Base-by-base conservation (phyloP, 768 basidiomycete species). In the Termitomyces sp. region DNA sequence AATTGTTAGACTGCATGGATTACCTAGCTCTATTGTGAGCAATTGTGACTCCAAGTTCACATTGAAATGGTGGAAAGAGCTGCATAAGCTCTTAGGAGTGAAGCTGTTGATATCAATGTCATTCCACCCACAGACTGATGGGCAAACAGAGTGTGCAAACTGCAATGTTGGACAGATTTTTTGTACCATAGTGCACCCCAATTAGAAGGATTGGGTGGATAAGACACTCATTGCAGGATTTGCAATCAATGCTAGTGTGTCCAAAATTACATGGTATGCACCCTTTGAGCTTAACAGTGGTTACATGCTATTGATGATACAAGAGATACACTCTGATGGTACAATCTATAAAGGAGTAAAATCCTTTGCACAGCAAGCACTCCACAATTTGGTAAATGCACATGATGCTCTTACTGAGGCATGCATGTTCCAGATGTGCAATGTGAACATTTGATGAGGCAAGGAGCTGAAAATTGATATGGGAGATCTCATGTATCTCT, bases 141-240 rank as follows among this genome's bases (percentile, higher is more conserved):
- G 39, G 4, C 10, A 40, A 40, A 40, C 39, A 14, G 39, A 40
- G 39, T 10, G 10, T 20, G 39, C 39, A 3, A 40, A 40, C n/a
- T 10, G 10, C 13, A 40, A 4, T 40, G n/a, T 40, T 3, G 39
- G 3, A 10, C 39, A 40, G n/a, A 40, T 40, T 12, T 40, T 40
- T 14, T 3, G 39, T 3, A 20, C 39, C 12, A 4, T 40, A 4
- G 10, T 40, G 3, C 4, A 10, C 4, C 39, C 39, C 39, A 20
- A 40, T 20, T 10, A 40, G 10, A 40, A 62, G 0, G 67, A 77
- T 36, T 76, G 74, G 72, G 62, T 69, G 0, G 54, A 66, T 0
- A 63, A 65, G 7, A 8, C 75, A 0, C 71, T 71, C 2, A 45
- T 73, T 45, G 64, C 68, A 0, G 74, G 78, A 55, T 78, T 79